Evolutionary conservation across 2,329 filamentous ascomycete species (phyloP), one percentile per base, ranked within the genome.

Genomic region (Fusarium devonianum): DNA sequence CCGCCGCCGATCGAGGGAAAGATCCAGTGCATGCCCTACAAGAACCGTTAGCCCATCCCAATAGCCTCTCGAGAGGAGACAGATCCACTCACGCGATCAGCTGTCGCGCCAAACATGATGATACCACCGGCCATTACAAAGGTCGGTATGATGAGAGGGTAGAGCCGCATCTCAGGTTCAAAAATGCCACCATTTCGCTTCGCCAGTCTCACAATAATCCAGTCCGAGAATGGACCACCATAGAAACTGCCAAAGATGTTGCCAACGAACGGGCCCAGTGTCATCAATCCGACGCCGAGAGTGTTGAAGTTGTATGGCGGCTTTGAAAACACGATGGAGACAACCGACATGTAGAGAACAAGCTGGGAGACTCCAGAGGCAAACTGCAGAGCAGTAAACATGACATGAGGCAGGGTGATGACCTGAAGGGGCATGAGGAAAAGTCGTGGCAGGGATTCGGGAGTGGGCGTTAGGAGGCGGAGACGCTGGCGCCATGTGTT

Each of bases 91-190:
- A 73, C 73, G 14, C 64, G 54, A 10, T 66, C 65, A 3, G 70
- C 60, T 0, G 73, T 74, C 1, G 57, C 59, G 1, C 74, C 73
- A 54, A 74, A 76, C 65, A 76, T 71, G 2, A 72, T 68, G 3
- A 74, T 32, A 0, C 74, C 74, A 3, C 65, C 71, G 4, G 69
- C 62, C 64, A 73, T 67, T 3, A 63, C 25, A 0, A 75, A 7
- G 0, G 69, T 67, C 2, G 72, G 69, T 3, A 67, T n/a, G 0
- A 58, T 23, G 7, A 67, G 42, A 16, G 59, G 30, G 23, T 69
- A 74, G 5, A 78, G 56, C 5, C 75, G 67, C 68, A 77, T 77
- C 51, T 78, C 75, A 0, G 75, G 75, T 53, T 78, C 75, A 29
- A 72, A 77, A 6, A 73, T 62, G 3, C 74, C 75, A 0, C 66